Evolutionary conservation across 352 stramenopile species (phyloP), one percentile per base, ranked within the genome.

Genomic region (Blastocystis sp.): DNA sequence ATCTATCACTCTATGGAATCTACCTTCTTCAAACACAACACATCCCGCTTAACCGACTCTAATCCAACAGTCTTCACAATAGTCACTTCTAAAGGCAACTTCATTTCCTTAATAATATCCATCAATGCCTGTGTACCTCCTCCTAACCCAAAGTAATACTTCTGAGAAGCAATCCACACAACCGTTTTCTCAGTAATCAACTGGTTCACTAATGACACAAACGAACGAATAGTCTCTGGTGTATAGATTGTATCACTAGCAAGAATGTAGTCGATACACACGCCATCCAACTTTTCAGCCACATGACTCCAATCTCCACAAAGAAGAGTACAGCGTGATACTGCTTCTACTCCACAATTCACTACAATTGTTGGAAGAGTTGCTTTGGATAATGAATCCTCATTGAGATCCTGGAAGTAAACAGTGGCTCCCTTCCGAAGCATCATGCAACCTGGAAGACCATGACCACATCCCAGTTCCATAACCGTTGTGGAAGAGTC

Each of bases 161-260:
- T 61, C 49, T 83, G 71, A 11, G 71, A 83, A 35, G 71, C 71
- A 29, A 83, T 65, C 46, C 49, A 51, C 12, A 57, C 24, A 27
- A 65, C 19, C 12, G 71, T 83, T 0, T 83, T 56, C 12, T 29
- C n/a, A 42, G 21, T 35, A 16, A 56, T 56, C 12, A 83, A 37
- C 29, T 65, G 16, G n/a, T 83, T 83, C 21, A 83, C 71, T 7
- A 42, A 43, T 24, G 71, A 46, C 7, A 83, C 52, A n/a, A 83
- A 83, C 9, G 71, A 65, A 24, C 71, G 71, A 37, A 83, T 66
- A 2, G 71, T 83, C 21, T 51, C 71, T 9, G 71, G 71, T 9
- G 71, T 83, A 42, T 83, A 83, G n/a, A 83, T 83, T 5, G 71
- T 83, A 42, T 83, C 71, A 49, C 71, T 83, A 9, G 71, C 71